Evolutionary conservation across 2,329 filamentous ascomycete species (phyloP).

Genomic region (Endocalyx cinctus): DNA sequence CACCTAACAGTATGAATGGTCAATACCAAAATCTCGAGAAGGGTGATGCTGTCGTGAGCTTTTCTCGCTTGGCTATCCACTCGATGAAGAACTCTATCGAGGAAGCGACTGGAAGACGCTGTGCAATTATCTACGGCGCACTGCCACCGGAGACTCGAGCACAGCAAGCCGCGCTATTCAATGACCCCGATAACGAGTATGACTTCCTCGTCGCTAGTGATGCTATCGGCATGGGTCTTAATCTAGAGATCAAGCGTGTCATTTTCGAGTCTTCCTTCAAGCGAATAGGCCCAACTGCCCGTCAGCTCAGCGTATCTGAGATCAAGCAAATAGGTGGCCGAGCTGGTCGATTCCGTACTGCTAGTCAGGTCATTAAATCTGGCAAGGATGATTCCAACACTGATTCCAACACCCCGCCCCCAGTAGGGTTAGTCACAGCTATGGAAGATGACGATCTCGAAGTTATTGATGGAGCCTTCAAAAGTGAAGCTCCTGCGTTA

Average conservation of each 20-base stretch:
- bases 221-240: constrained; percentile 96
- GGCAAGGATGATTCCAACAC: constrained; percentile 6
- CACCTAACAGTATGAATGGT: constrained; percentile 57
- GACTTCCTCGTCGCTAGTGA: constrained; percentile 92
- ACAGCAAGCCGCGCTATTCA: constrained; percentile 88
- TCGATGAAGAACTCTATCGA: constrained; percentile 75
- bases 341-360: constrained; percentile 79
- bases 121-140: constrained; percentile 88
- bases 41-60: constrained; percentile 86
- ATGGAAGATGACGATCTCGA: constrained; percentile 66
- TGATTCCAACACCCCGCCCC: constrained; percentile 10
- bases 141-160: constrained; percentile 89
- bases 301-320: constrained; percentile 47
- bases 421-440: constrained; percentile 71
- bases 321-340: constrained; percentile 94
- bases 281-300: constrained; percentile 31
- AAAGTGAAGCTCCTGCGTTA: constrained; percentile 59
- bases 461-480: constrained; percentile 59
- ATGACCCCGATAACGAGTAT: constrained; percentile 92
- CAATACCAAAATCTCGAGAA: constrained; percentile 68
- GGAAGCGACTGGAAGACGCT: constrained; percentile 67
- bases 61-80: constrained; percentile 80
- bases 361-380: constrained; percentile 46
- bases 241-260: constrained; percentile 85
- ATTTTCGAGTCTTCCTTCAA: constrained; percentile 80